Evolutionary conservation across 2,329 filamentous ascomycete species (phyloP), one percentile per base, ranked within the genome.

Genomic region (Diaporthe vexans): DNA sequence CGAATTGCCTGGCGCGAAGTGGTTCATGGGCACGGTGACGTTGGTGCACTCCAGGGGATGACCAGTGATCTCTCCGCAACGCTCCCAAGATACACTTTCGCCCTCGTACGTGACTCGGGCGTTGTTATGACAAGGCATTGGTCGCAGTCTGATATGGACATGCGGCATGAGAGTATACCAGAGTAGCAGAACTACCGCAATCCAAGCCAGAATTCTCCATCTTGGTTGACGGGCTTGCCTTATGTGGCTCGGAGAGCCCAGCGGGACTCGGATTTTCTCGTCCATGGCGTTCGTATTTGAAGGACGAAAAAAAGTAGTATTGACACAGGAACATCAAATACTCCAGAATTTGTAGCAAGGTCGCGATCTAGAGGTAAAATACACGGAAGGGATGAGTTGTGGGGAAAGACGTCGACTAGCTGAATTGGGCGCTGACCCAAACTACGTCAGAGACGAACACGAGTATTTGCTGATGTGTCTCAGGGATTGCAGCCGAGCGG

Each of bases 1-100:
- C 0, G 79, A 78, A n/a, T 80, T 80, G 21, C 76, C 51, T 0
- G 76, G 74, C 75, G 80, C 79, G 75, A 86, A 87, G 40, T 88
- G 86, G 73, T 88, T 84, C 79, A 87, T 83, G 0, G 86, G 86
- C 5, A 88, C 86, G 7, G 82, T 74, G 4, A 87, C 80, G 24
- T 78, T 81, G 76, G 81, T 81, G 76, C 85, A 87, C 74, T 87
- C 85, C 9, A 87, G 73, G 10, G 80, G 75, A 1, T 79, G 81
- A 29, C 80, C 80, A 9, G 78, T 79, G 35, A 84, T 77, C 17
- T 77, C 77, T 11, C 85, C 86, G 70, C 85, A 87, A 4, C 76
- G 71, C 24, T 79, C 78, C 85, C 85, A 87, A 19, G 65, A 67
- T 57, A 85, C 80, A 17, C 76, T 76, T 73, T 86, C 84, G 2